These are phyloP conservation scores for Fusarium newnesense DNA, from an alignment of 2,329 filamentous ascomycete species.

Conservation along the genomic window DNA sequence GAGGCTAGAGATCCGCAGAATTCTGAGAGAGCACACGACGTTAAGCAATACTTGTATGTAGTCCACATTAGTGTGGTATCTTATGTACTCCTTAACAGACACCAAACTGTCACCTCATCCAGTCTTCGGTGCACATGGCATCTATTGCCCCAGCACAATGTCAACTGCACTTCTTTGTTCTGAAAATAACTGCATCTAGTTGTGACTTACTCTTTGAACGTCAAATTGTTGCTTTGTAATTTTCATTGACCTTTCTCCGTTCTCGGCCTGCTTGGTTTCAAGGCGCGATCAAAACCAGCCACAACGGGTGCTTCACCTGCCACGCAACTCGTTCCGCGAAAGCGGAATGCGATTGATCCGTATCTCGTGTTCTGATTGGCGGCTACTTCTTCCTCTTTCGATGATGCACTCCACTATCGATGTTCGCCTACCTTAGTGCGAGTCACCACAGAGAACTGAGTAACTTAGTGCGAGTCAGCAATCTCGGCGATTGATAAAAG, in stretches of 20 bases:
- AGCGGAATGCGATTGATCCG: not conserved
- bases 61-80: rapidly evolving
- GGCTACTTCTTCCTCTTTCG: not conserved
- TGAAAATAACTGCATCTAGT: rapidly evolving
- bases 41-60: no score
- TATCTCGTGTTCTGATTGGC: rapidly evolving
- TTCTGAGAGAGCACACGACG: no score
- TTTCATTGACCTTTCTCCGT: not conserved
- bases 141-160: rapidly evolving
- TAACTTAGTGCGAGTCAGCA: not conserved
- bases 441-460: no score
- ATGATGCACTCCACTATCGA: rapidly evolving
- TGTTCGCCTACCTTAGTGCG: not conserved
- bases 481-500: not conserved
- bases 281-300: not conserved
- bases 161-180: rapidly evolving
- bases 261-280: not conserved
- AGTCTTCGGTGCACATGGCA: not conserved
- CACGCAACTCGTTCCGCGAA: not conserved
- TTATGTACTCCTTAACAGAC: not conserved
- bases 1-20: not conserved
- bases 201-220: rapidly evolving
- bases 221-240: not conserved
- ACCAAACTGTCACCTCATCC: rapidly evolving
- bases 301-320: not conserved